These are phyloP conservation scores for Trypanosoma rangeli DNA, from an alignment of 208 protist genomes.

Conservation along the genomic window DNA sequence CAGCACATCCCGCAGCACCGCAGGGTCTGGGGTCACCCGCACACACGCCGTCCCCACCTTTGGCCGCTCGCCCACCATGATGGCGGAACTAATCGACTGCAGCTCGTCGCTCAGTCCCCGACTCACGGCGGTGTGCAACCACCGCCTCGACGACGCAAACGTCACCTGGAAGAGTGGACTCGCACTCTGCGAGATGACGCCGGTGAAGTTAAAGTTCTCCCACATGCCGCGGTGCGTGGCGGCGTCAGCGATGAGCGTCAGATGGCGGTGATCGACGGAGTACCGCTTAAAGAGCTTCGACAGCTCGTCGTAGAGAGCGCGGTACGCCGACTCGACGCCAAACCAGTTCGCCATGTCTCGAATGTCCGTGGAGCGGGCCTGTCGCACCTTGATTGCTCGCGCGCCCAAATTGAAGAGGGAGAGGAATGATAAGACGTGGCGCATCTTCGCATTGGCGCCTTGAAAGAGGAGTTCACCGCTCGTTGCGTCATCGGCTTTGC, in stretches of 20 bases:
- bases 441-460: conserved; percentile 63
- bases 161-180: conserved; percentile 93
- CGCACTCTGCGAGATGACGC: conserved; percentile 81
- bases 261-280: conserved; percentile 85
- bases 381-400: conserved; percentile 55
- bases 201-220: conserved; percentile 91
- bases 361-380: conserved; percentile 86
- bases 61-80: conserved; percentile 90
- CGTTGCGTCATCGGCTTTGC: conserved; percentile 60
- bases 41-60: conserved; percentile 83
- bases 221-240: conserved; percentile 85
- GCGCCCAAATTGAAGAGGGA: conserved; percentile 75
- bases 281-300: conserved; percentile 88
- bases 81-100: conserved; percentile 80
- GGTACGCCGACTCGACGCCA: conserved; percentile 85
- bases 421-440: conserved; percentile 69
- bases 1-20: conserved; percentile 70
- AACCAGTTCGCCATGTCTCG: conserved; percentile 74
- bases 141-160: conserved; percentile 84
- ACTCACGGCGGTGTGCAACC: conserved; percentile 83
- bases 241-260: conserved; percentile 88
- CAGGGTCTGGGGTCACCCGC: conserved; percentile 53
- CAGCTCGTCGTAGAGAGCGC: conserved; percentile 82
- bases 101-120: conserved; percentile 80
- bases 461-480: conserved; percentile 87